Evolutionary conservation across 2,329 filamentous ascomycete genomes (phyloP), one percentile per base, ranked within the genome.

Genomic region (Fusarium armeniacum): DNA sequence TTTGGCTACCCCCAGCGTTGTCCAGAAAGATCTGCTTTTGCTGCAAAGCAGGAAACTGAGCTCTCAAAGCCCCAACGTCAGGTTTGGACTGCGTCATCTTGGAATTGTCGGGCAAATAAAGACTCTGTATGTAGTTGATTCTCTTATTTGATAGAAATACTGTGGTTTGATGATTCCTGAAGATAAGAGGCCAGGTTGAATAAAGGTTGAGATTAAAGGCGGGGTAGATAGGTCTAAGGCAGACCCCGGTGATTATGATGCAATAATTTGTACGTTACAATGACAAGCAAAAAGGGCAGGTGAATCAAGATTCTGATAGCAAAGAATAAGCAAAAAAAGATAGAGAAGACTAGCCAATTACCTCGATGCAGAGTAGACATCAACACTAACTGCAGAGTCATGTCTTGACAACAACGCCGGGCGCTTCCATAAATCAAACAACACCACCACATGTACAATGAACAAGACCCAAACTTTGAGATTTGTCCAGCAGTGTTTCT

Each of bases 1-100:
- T 84, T 74, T 94, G 92, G 75, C 89, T 92, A 38, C 92, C 92
- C 20, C 92, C 92, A 13, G 91, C 92, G 76, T 94, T 94, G 76
- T 95, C 92, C 70, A 94, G 86, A 76, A 87, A 93, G 51, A 94
- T 84, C 74, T 93, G 91, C 47, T 89, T 82, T 63, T 89, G 84
- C 41, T 84, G 79, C 40, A 94, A 78, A 16, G 91, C 90, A 35
- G 92, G 91, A 81, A 94, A 94, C 56, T 85, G 83, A 65, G 84
- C 81, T 63, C 90, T 58, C 1, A 67, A 6, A 1, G 50, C 38
- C 2, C 28, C 13, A n/a, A 71, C 16, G 6, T 58, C 58, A 13
- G 53, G 33, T 5, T 22, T 26, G 3, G 47, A 16, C 12, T 52
- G 6, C 1, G 85, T 32, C 64, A 67, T 66, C 0, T 15, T 16